Base-by-base conservation (phyloP, 1,139 yeast species). In the Candida dubliniensis region DNA sequence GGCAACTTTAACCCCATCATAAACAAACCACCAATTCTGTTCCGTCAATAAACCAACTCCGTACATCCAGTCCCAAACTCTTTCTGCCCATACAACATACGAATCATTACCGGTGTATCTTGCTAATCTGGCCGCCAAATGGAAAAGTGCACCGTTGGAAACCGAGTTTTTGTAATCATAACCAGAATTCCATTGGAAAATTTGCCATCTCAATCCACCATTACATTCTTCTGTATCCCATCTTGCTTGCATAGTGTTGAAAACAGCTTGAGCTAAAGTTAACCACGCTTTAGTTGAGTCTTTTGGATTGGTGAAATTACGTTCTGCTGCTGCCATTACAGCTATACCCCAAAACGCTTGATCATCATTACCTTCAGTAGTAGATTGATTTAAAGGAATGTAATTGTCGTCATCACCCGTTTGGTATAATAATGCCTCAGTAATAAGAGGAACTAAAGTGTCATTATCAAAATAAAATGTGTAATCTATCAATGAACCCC, bases 181-280 rank as follows among this genome's bases (percentile, higher is more conserved):
- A 53, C 98, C 98, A 8, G 90, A 76, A 63, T 91, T 91, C 96
- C 96, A 91, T 48, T 87, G 80, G 71, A 87, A 91, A 61, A 91
- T 91, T 69, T 91, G 98, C 98, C 98, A 91, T 68, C 97, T 79
- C 49, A 91, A 74, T 1, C 98, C 98, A 47, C 98, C 98, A 42
- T 76, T 78, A 66, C 98, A 91, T 44, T 76, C 58, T 2, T 60
- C 71, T 8, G 63, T 55, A 60, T 91, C 97, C 98, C 98, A 91
- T 64, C 97, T 78, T 32, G 78, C 66, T 34, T 88, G 79, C 96
- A 91, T 90, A 29, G 95, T 86, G 63, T 90, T 89, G 71, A 87
- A 91, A 14, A 88, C 86, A 5, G 90, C 91, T 61, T 85, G 91
- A 1, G 88, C 81, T 57, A 87, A 66, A 37, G 82, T 75, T 43